Evolutionary conservation across 1,284 basidiomycete species (phyloP), one percentile per base, ranked within the genome.

Genomic region (Cryptococcus neoformans): DNA sequence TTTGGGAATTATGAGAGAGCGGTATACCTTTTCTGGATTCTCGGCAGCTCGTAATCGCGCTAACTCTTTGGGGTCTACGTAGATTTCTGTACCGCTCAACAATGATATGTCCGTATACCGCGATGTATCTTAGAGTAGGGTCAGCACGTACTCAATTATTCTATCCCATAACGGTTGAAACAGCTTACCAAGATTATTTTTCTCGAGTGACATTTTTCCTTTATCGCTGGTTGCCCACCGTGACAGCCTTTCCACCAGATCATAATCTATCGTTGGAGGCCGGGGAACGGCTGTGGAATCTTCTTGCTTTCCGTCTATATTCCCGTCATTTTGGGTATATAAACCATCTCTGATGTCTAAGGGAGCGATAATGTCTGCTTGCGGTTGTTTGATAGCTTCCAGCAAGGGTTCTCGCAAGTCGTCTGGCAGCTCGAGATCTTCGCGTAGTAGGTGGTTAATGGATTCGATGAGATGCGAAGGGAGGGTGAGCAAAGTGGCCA

Each of bases 71-170:
- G 65, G 62, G 2, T 72, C 64, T n/a, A 72, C 59, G 50, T 73
- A 72, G 0, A 74, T 64, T 47, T 68, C 55, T 1, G 74, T 72
- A 1, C 74, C 74, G 35, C 69, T 68, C 8, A 76, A 47, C 5
- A 76, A 53, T 6, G 70, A 58, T 14, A 76, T 68, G 37, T 58
- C 48, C 16, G 54, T 51, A 60, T 72, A 76, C 4, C 57, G 57
- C 2, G 38, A 37, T 1, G 65, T 60, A 55, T 75, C 74, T 75
- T 49, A 5, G 1, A 56, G 12, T n/a, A 6, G 9, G 21, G n/a
- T 7, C 34, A 40, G 4, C 16, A 34, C 1, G 12, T 39, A 45
- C 21, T 45, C 42, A 14, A 34, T 12, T 28, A 40, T 41, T 37
- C 6, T 10, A 34, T 38, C 16, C 16, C 12, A 5, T 46, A 21